These are phyloP conservation scores for Erysimum cheiranthoides DNA, from an alignment of 345 rosid species.

Conservation along the genomic window DNA sequence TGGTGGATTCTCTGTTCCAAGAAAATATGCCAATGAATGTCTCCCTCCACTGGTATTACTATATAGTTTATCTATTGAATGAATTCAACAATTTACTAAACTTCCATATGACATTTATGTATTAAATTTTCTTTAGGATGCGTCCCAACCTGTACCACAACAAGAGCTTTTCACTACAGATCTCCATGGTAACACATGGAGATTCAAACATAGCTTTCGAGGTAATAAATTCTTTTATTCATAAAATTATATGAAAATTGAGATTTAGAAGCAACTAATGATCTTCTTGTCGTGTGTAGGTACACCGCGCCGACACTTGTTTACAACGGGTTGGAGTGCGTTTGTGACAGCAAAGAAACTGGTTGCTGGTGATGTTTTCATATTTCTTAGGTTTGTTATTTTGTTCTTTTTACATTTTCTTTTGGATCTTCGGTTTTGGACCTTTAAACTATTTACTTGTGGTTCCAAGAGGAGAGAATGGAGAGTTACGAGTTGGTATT, in stretches of 20 bases:
- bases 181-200: conserved; percentile 39
- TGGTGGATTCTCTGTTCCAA: conserved; percentile 68
- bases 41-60: conserved; percentile 65
- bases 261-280: not conserved
- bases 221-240: not conserved
- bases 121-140: conserved; percentile 49
- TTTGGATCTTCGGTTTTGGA: not conserved
- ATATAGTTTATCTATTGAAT: not conserved
- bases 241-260: conserved; percentile 28
- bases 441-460: not conserved
- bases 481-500: not conserved
- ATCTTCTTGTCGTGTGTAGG: not conserved
- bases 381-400: not conserved
- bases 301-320: not conserved
- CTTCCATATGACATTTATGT: conserved; percentile 20
- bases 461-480: not conserved
- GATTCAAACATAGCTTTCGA: not conserved
- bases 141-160: conserved; percentile 51
- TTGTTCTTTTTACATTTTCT: not conserved
- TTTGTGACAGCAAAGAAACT: not conserved
- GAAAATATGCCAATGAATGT: conserved; percentile 57
- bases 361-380: not conserved
- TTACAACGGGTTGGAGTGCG: not conserved
- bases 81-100: not conserved
- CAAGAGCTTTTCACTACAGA: conserved; percentile 63